Percentiles rank a stretch among this genome's conserved stretches.
Conservation (phyloP, 805 yeast species). For the baker's yeast (Saccharomyces cerevisiae) region DNA sequence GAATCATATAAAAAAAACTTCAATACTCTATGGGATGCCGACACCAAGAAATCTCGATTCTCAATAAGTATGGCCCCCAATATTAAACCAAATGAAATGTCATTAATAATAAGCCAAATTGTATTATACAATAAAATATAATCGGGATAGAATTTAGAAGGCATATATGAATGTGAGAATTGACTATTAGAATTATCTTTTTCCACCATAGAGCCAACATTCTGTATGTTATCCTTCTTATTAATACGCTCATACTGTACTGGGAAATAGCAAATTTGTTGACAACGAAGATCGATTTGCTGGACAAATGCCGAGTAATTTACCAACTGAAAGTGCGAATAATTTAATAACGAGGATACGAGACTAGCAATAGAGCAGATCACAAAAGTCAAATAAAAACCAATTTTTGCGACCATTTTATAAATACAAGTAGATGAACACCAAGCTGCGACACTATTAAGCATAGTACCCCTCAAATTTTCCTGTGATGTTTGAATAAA, state of each 20-base stretch:
- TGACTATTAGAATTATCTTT: background rate
- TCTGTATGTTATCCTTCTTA: conserved; percentile 9
- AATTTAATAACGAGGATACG: conserved; percentile 14
- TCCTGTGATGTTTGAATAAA: conserved; percentile 3
- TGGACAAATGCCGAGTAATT: conserved; percentile 53
- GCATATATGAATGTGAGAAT: conserved; percentile 28
- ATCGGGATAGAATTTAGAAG: conserved; percentile 44
- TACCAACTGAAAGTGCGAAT: conserved; percentile 12
- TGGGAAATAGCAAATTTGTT: conserved; percentile 73
- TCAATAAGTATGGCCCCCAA: conserved; percentile 42
- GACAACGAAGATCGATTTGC: conserved; percentile 70
- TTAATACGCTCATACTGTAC: conserved; percentile 58
- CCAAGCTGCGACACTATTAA: background rate
- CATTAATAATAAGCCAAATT: conserved; percentile 80
- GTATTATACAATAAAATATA: conserved; percentile 79
- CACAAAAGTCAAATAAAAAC: conserved; percentile 4
- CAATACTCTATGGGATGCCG: conserved; percentile 25
- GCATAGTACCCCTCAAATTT: conserved; percentile 2
- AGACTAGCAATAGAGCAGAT: conserved; percentile 13
- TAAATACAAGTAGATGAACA: conserved; percentile 3
- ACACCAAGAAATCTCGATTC: conserved; percentile 32
- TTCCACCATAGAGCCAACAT: background rate
- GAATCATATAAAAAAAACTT: conserved; percentile 31
- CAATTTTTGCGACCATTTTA: background rate
- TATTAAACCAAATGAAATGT: conserved; percentile 63